Percentiles rank a stretch among this genome's conserved stretches.
phyloP scores from a whole-genome alignment of 1,139 yeast species.

The Protomyces arabidopsidicola region DNA sequence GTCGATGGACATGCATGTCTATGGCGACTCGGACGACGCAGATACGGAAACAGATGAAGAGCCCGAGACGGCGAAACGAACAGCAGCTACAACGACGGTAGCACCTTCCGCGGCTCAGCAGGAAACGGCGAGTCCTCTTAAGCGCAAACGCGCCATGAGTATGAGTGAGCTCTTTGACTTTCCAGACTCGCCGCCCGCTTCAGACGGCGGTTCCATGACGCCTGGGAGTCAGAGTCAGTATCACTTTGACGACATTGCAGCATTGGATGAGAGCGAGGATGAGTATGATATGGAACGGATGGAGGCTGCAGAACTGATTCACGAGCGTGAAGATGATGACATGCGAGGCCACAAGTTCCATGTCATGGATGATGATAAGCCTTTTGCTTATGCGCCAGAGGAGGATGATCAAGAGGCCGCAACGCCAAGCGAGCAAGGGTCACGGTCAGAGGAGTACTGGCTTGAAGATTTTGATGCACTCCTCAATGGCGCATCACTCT shows the following conservation, averaged over 20 bases:
- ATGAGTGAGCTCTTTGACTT: conserved; percentile 4
- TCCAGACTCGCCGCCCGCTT: conserved; percentile 8
- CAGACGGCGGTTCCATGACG: conserved; percentile 2
- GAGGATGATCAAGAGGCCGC: neutral
- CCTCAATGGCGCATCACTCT: conserved; percentile 5
- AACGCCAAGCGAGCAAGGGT: conserved; percentile 15
- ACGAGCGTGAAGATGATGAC: conserved; percentile 12
- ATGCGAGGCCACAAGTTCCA: conserved; percentile 17
- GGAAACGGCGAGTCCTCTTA: conserved; percentile 3
- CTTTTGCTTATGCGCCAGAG: conserved; percentile 23
- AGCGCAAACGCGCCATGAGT: conserved; percentile 12
- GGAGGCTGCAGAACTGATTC: conserved; percentile 5
- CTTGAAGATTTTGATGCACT: conserved; percentile 22
- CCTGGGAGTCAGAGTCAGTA: conserved; percentile 9
- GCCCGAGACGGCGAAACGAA: neutral
- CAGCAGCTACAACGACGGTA: neutral
- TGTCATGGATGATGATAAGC: conserved; percentile 14
- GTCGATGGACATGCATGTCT: neutral
- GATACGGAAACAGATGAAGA: neutral
- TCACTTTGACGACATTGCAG: conserved; percentile 9
- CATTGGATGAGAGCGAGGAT: conserved; percentile 19
- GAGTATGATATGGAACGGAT: conserved; percentile 20
- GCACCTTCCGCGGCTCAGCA: neutral
- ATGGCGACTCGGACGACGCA: neutral
- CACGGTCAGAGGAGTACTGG: conserved; percentile 21